A percentile compares a stretch with the other conserved stretches of the same genome.
phyloP scores from a whole-genome alignment of 2,329 filamentous ascomycete species.

The Ophiosphaerella herpotricha region DNA sequence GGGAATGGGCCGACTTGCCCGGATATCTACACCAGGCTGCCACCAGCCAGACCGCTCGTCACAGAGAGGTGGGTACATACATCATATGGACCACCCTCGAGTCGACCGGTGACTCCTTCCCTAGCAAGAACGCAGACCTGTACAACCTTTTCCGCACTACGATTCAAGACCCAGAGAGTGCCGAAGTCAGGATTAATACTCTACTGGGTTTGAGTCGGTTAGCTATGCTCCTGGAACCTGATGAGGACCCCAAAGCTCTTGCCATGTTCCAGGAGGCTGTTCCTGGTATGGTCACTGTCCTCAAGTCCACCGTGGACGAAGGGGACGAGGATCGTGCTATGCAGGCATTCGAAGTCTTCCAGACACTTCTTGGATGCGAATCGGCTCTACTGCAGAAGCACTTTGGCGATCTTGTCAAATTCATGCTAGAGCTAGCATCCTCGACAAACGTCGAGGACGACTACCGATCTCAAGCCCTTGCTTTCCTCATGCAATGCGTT shows the following conservation, averaged over 20 bases:
- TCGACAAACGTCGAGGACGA: constrained; percentile 82
- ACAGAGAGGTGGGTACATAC: constrained; percentile 90
- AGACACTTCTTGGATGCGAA: constrained; percentile 90
- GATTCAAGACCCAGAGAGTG: constrained; percentile 86
- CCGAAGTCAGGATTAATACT: constrained; percentile 92
- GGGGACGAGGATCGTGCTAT: constrained; percentile 86
- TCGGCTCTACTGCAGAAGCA: constrained; percentile 80
- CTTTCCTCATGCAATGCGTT: constrained; percentile 91
- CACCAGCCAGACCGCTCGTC: constrained; percentile 72
- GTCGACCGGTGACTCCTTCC: constrained; percentile 81
- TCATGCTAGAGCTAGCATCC: constrained; percentile 87
- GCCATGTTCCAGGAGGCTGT: constrained; percentile 78
- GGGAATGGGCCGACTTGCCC: constrained; percentile 82
- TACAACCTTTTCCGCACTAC: constrained; percentile 84
- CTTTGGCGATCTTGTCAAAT: constrained; percentile 86
- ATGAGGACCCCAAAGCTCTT: constrained; percentile 77
- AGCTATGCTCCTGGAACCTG: constrained; percentile 83
- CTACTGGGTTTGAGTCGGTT: constrained; percentile 87
- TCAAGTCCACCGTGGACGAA: constrained; percentile 80
- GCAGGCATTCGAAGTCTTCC: constrained; percentile 94
- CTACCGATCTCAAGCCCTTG: constrained; percentile 84
- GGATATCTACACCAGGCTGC: constrained; percentile 79
- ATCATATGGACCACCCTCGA: constrained; percentile 92
- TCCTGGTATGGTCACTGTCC: constrained; percentile 84
- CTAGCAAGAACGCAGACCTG: constrained; percentile 77